Conservation (phyloP, 78 protist genomes). For the Monosiga brevicollis region DNA sequence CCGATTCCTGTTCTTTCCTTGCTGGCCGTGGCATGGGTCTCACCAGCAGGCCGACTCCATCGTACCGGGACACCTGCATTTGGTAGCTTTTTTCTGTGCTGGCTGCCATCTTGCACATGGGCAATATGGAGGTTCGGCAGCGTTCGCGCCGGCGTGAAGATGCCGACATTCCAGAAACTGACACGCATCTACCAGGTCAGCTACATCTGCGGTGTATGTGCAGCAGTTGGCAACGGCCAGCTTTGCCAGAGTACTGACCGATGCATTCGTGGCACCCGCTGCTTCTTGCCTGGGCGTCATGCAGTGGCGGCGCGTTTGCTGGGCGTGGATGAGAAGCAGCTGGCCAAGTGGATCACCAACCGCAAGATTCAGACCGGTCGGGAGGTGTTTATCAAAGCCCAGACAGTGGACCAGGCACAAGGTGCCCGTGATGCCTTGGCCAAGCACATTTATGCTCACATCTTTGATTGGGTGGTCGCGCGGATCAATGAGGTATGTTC, state of each 20-base stretch:
- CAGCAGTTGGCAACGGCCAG: neutral
- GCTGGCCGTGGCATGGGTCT: too few species aligned
- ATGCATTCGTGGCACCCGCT: too few species aligned
- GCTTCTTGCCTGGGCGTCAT: neutral
- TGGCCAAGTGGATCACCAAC: neutral
- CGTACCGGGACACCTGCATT: too few species aligned
- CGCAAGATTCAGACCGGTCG: neutral
- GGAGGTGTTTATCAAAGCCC: neutral
- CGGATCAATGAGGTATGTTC: slow-evolving; percentile 34
- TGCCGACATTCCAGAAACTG: neutral
- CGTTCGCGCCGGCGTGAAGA: neutral
- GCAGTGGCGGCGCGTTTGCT: neutral
- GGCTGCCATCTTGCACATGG: slow-evolving; percentile 46
- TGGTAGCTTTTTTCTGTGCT: slow-evolving; percentile 26
- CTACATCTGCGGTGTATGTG: neutral
- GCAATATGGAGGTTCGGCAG: slow-evolving; percentile 29
- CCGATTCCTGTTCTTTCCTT: too few species aligned
- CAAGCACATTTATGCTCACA: slow-evolving; percentile 42
- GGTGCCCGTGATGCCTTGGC: slow-evolving; percentile 49
- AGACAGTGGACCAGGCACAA: neutral
- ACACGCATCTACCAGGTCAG: neutral
- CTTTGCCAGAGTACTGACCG: too few species aligned
- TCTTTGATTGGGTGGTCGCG: slow-evolving; percentile 54
- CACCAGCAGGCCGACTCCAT: too few species aligned
- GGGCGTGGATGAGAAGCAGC: neutral